Evolutionary conservation across 2,329 filamentous ascomycete species (phyloP).

Genomic region (Orbilia brochopaga): DNA sequence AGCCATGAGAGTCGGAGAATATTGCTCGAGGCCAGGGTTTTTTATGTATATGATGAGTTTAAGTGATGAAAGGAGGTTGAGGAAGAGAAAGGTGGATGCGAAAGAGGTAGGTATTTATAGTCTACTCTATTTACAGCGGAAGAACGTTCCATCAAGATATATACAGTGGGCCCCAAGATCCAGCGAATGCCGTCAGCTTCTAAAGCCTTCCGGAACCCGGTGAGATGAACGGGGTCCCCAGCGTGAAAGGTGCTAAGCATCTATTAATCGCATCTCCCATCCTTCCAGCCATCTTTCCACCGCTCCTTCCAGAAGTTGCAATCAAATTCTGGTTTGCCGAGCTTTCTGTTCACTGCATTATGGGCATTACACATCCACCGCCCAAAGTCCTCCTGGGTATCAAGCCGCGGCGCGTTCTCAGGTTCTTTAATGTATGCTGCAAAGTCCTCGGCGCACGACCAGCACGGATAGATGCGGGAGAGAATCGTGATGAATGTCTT

Average conservation of each 20-base stretch:
- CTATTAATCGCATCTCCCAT: conserved; percentile 69
- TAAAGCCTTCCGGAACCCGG: neutral
- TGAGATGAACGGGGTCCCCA: too few relatives aligned
- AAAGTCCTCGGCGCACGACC: conserved; percentile 93
- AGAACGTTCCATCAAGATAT: neutral
- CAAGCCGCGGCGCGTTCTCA: conserved; percentile 64
- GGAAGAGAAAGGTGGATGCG: neutral
- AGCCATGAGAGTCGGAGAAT: too few relatives aligned
- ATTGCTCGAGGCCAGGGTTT: too few relatives aligned
- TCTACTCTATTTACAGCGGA: conserved; percentile 7
- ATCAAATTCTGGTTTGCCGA: conserved; percentile 91
- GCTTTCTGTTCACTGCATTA: conserved; percentile 84
- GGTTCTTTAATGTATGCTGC: conserved; percentile 74
- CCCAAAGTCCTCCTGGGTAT: conserved; percentile 73
- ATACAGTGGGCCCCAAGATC: neutral
- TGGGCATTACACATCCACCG: conserved; percentile 84
- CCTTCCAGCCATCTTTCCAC: conserved; percentile 86
- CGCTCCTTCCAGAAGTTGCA: conserved; percentile 86
- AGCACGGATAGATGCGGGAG: conserved; percentile 89
- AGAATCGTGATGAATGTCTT: conserved; percentile 79
- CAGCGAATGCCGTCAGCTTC: neutral
- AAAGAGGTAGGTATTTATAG: conserved; percentile 1
- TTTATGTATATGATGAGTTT: too few relatives aligned
- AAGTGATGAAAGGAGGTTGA: neutral
- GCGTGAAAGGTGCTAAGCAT: too few relatives aligned